Percentiles rank a stretch among this genome's conserved stretches.
phyloP scores from a whole-genome alignment of 371 early-diverging fungal genomes.

The Blastocladiella emersonii region DNA sequence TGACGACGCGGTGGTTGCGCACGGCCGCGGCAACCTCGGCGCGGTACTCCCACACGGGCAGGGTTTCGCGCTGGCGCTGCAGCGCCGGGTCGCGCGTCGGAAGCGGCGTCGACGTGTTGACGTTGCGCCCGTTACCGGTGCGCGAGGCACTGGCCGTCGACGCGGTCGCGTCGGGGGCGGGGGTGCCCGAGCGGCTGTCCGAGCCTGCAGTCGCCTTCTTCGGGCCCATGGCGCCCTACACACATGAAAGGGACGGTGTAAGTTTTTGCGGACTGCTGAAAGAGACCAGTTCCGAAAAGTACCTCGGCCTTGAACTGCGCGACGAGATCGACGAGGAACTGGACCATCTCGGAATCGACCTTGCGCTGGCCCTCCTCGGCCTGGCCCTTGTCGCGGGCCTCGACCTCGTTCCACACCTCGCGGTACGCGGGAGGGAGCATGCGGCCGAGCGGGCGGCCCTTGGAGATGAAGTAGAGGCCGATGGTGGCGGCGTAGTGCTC shows the following conservation, averaged over 20 bases:
- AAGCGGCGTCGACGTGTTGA: constrained; percentile 11
- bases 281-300: too few relatives aligned
- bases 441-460: constrained; percentile 30
- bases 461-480: not conserved
- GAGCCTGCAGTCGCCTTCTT: too few relatives aligned
- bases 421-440: constrained; percentile 43
- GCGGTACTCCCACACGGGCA: constrained; percentile 47
- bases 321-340: constrained; percentile 16
- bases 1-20: constrained; percentile 19
- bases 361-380: constrained; percentile 18
- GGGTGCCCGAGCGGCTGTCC: too few relatives aligned
- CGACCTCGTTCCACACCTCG: constrained; percentile 50
- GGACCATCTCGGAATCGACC: constrained; percentile 15
- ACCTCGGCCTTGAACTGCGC: constrained; percentile 7
- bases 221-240: too few relatives aligned
- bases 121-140: not conserved
- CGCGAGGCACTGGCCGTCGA: too few relatives aligned
- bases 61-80: constrained; percentile 33
- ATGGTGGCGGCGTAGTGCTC: constrained; percentile 41
- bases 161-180: too few relatives aligned
- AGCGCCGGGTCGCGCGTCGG: constrained; percentile 20
- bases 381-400: constrained; percentile 26
- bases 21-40: constrained; percentile 36
- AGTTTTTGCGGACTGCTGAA: too few relatives aligned
- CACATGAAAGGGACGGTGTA: too few relatives aligned